These are phyloP conservation scores for Lipomyces sp. DNA, from an alignment of 805 yeast species.

Conservation along the genomic window DNA sequence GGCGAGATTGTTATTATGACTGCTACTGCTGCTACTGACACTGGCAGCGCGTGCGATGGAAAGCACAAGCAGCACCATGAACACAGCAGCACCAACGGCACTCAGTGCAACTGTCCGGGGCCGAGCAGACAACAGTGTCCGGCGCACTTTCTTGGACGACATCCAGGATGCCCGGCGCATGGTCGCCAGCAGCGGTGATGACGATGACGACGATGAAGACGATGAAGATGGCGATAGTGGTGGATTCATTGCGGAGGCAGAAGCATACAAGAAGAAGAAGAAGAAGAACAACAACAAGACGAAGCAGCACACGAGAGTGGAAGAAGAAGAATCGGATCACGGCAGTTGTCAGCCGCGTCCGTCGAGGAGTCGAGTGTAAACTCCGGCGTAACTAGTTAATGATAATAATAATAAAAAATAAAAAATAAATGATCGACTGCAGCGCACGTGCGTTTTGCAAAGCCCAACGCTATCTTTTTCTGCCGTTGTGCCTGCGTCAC, in stretches of 20 bases:
- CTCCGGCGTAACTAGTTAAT: too few relatives aligned
- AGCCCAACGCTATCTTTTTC: too few relatives aligned
- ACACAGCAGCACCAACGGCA: background rate
- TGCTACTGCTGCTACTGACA: constrained; percentile 1
- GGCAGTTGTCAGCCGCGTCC: too few relatives aligned
- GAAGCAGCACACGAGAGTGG: too few relatives aligned
- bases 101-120: constrained; percentile 11
- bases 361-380: too few relatives aligned
- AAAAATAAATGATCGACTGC: too few relatives aligned
- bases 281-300: too few relatives aligned
- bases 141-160: constrained; percentile 11
- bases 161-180: constrained; percentile 14
- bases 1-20: background rate
- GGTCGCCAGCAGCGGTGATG: constrained; percentile 1
- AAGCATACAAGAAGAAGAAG: too few relatives aligned
- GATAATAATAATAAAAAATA: too few relatives aligned
- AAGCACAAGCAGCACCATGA: constrained; percentile 14
- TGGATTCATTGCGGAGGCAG: background rate
- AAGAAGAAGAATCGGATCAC: too few relatives aligned
- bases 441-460: too few relatives aligned
- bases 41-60: background rate
- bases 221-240: background rate
- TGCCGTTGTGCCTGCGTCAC: too few relatives aligned
- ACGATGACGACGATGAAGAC: background rate
- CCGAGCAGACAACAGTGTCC: background rate